Evolutionary conservation across 208 protist genomes (phyloP), one percentile per base, ranked within the genome.

Genomic region (Trypanosomatidae sp.): DNA sequence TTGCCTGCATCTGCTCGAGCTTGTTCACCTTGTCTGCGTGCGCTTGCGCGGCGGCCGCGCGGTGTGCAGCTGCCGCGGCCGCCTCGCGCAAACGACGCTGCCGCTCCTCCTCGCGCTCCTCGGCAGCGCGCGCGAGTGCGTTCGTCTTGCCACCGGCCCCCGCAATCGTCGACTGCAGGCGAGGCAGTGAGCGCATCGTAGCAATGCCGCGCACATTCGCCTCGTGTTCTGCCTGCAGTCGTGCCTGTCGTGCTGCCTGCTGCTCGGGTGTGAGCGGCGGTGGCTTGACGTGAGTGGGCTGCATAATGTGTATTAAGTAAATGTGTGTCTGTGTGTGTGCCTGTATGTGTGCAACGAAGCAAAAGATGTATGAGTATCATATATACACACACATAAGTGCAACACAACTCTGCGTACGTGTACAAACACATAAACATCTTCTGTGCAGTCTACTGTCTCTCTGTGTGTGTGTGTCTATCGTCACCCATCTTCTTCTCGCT

Each of bases 141-240:
- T 88, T 88, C 2, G 82, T 92, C 45, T 83, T 84, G 6, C 77
- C 77, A 25, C 77, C 74, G 0, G 77, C 82, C 11, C 82, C 82
- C 20, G 82, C 82, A 42, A 88, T 87, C 27, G 77, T 88, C 5
- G 82, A 92, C 24, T 67, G 77, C 28, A 86, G 61, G 13, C 73
- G 68, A 21, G 82, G 73, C 20, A 92, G 46, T 2, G 63, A 74
- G 11, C 73, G 70, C 61, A 79, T 84, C 5, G 77, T 79, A 11
- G 74, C 67, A 33, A 86, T 74, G 26, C 60, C 53, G n/a, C 59
- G 58, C 19, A 92, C 65, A 48, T 82, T 88, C 1, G 48, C 53
- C 21, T 88, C 71, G 41, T 92, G 82, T 25, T 92, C 69, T 10
- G 39, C 43, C 43, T 88, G 71, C 48, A 88, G 66, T 20, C 68